Conservation (phyloP, 2,329 filamentous ascomycete genomes). For the Aspergillus terreus region DNA sequence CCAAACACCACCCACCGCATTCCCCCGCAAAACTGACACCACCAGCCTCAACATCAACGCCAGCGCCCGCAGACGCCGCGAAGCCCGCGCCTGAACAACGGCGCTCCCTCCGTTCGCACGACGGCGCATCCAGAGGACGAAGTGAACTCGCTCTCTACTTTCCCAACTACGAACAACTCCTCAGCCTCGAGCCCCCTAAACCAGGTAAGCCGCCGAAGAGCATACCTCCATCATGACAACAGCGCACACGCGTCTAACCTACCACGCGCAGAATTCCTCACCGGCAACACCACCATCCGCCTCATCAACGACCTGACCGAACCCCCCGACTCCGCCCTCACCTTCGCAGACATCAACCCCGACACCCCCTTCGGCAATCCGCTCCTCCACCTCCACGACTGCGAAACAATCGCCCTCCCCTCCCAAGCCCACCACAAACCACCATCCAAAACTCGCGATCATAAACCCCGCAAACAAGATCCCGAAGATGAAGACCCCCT, state of each 20-base stretch:
- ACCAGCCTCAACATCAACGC: not conserved
- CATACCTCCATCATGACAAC: not conserved
- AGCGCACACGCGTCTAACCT: conserved; percentile 1
- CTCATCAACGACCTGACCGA: conserved; percentile 58
- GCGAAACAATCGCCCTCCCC: conserved; percentile 26
- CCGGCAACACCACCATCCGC: conserved; percentile 68
- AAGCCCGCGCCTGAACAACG: conserved; percentile 33
- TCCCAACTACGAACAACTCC: conserved; percentile 88
- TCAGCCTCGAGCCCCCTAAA: conserved; percentile 78
- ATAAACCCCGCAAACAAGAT: not conserved
- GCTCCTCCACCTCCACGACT: conserved; percentile 34
- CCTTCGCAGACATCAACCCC: conserved; percentile 14
- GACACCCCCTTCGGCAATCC: conserved; percentile 34
- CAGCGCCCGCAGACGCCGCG: not conserved
- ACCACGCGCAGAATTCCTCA: conserved; percentile 60
- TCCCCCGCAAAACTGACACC: not conserved
- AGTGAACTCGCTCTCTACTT: conserved; percentile 91
- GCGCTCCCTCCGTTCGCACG: conserved; percentile 79
- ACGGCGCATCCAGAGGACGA: conserved; percentile 76
- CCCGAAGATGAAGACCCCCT: conserved; percentile 48
- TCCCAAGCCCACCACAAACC: not conserved
- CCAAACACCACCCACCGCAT: not conserved
- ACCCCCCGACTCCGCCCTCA: conserved; percentile 21
- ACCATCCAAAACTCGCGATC: conserved; percentile 13
- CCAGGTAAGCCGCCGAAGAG: conserved; percentile 54